Conservation (phyloP, 2,329 filamentous ascomycete species). For the Paraphaeosphaeria sporulosa region DNA sequence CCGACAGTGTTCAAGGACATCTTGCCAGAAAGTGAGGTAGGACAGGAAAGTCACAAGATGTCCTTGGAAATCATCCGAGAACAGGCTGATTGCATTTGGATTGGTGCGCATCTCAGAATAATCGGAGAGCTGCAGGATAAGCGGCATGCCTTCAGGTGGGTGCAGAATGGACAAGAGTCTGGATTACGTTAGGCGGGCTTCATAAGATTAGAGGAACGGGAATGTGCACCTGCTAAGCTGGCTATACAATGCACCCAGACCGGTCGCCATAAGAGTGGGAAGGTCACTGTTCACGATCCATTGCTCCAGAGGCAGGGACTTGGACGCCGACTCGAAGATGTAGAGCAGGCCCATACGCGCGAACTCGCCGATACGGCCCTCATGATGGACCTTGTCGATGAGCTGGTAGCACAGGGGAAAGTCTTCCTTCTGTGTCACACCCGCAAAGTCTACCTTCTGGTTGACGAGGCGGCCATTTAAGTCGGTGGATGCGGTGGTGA, state of each 20-base stretch:
- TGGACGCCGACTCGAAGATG: conserved; percentile 91
- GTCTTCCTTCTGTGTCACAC: conserved; percentile 84
- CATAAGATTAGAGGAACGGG: not conserved
- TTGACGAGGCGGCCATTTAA: conserved; percentile 52
- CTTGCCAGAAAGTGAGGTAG: conserved; percentile 96
- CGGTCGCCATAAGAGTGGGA: conserved; percentile 96
- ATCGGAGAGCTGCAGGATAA: conserved; percentile 88
- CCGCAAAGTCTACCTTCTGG: conserved; percentile 76
- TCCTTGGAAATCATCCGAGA: conserved; percentile 77
- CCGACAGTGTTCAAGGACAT: conserved; percentile 93
- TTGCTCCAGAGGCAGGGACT: conserved; percentile 81
- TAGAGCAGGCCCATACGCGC: conserved; percentile 92
- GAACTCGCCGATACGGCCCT: conserved; percentile 94
- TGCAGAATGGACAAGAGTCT: conserved; percentile 84
- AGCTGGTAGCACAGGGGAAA: conserved; percentile 96
- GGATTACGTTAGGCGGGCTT: not conserved
- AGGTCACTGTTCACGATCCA: conserved; percentile 98
- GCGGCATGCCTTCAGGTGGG: conserved; percentile 76
- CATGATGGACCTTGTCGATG: conserved; percentile 95
- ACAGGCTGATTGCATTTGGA: conserved; percentile 72
- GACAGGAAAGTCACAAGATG: conserved; percentile 94
- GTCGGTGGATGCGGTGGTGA: conserved; percentile 64
- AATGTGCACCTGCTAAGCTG: conserved; percentile 66
- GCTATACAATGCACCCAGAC: conserved; percentile 80
- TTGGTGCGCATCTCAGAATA: conserved; percentile 76